phyloP scores from a whole-genome alignment of 2,329 filamentous ascomycete genomes.

The Claviceps africana region DNA sequence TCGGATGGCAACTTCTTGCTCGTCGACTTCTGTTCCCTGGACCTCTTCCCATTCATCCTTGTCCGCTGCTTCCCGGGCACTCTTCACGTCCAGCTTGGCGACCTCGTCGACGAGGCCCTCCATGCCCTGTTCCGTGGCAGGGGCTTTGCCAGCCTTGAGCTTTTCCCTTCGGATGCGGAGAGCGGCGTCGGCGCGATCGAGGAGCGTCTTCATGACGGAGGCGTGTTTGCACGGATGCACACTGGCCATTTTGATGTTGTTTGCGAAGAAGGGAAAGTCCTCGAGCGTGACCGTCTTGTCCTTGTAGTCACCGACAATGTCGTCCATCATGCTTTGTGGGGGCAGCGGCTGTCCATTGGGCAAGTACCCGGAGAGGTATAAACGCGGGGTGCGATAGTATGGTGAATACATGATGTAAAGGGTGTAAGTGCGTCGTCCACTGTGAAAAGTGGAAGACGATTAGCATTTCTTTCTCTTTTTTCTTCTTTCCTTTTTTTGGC shows the following conservation, averaged over 20 bases:
- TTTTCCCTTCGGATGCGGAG: constrained; percentile 80
- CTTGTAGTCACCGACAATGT: constrained; percentile 92
- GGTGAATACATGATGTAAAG: constrained; percentile 97
- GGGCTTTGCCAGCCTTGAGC: constrained; percentile 45
- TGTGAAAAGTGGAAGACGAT: constrained; percentile 21
- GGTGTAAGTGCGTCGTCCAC: constrained; percentile 81
- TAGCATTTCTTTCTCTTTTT: no score
- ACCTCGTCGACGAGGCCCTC: constrained; percentile 79
- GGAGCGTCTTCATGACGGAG: constrained; percentile 91
- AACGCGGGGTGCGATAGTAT: constrained; percentile 88
- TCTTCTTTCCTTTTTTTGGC: background rate
- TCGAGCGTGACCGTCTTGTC: constrained; percentile 98
- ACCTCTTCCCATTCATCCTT: constrained; percentile 54
- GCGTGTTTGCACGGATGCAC: constrained; percentile 97
- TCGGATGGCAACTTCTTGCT: constrained; percentile 62
- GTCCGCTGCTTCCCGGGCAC: constrained; percentile 36
- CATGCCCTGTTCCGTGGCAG: constrained; percentile 45
- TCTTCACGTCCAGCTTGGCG: constrained; percentile 45
- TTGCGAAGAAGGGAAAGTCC: constrained; percentile 89
- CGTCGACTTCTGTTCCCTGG: constrained; percentile 45
- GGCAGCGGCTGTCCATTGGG: constrained; percentile 67
- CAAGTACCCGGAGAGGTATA: constrained; percentile 86
- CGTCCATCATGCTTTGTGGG: constrained; percentile 84
- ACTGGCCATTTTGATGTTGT: constrained; percentile 86
- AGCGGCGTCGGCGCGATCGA: constrained; percentile 88